Percentiles rank a stretch among this genome's conserved stretches.
Evolutionary conservation across 2,329 filamentous ascomycete species (phyloP).

Genomic region (Penicillium sclerotigenum): DNA sequence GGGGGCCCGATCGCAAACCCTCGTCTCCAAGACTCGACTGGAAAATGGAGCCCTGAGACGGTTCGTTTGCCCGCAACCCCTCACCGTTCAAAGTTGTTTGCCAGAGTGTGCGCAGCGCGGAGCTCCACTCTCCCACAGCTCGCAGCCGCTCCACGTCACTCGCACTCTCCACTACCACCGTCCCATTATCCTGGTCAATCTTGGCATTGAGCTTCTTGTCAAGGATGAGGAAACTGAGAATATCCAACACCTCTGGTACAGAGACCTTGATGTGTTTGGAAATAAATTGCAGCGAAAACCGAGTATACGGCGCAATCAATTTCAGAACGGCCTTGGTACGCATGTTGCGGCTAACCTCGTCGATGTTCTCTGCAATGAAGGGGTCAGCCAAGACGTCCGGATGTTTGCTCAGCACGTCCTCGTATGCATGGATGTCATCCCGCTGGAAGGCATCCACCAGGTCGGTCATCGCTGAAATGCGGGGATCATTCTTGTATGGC

Average conservation of each 20-base stretch:
- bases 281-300: slow-evolving; percentile 85
- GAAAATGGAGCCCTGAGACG: slow-evolving; percentile 29
- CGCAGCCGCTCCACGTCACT: slow-evolving; percentile 67
- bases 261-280: slow-evolving; percentile 84
- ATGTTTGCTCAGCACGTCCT: slow-evolving; percentile 81
- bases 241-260: slow-evolving; percentile 84
- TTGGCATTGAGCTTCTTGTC: slow-evolving; percentile 82
- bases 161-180: slow-evolving; percentile 72
- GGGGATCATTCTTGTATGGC: slow-evolving; percentile 91
- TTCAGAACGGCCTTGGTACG: slow-evolving; percentile 92
- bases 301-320: slow-evolving; percentile 89
- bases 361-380: slow-evolving; percentile 98
- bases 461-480: slow-evolving; percentile 95
- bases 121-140: slow-evolving; percentile 70
- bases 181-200: slow-evolving; percentile 84
- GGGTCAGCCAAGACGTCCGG: slow-evolving; percentile 84
- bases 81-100: slow-evolving; percentile 70
- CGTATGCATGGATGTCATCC: slow-evolving; percentile 89
- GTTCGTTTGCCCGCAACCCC: slow-evolving; percentile 53
- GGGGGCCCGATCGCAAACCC: slow-evolving; percentile 23
- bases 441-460: slow-evolving; percentile 94
- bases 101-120: slow-evolving; percentile 67
- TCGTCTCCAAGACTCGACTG: slow-evolving; percentile 35
- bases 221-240: slow-evolving; percentile 89
- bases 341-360: slow-evolving; percentile 97